A percentile compares a stretch with the other conserved stretches of the same genome.
phyloP scores from a whole-genome alignment of 352 stramenopile species.

The Phytophthora citrophthora region DNA sequence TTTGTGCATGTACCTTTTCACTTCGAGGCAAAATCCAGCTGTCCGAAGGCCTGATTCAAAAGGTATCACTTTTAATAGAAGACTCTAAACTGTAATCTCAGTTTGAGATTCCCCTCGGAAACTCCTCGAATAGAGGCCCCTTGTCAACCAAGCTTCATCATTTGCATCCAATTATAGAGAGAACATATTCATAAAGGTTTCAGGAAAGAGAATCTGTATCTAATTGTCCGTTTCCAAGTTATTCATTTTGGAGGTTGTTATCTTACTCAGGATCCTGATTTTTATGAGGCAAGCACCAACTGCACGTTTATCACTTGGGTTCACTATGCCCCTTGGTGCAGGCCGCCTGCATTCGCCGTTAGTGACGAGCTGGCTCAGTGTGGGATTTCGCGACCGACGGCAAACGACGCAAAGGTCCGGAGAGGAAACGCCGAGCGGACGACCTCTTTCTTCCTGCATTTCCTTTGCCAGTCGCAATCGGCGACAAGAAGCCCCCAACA shows the following conservation, averaged over 20 bases:
- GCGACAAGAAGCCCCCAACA: conserved; percentile 36
- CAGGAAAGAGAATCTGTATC: background rate
- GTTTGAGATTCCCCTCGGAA: too few species aligned
- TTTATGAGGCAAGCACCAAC: background rate
- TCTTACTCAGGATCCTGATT: conserved; percentile 12
- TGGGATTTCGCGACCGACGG: conserved; percentile 35
- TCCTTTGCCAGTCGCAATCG: conserved; percentile 28
- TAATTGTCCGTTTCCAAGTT: background rate
- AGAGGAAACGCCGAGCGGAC: conserved; percentile 34
- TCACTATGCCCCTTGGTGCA: conserved; percentile 15
- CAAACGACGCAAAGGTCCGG: conserved; percentile 30
- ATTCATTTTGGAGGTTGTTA: background rate
- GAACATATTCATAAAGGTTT: background rate
- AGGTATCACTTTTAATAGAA: too few species aligned
- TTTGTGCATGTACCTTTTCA: conserved; percentile 1
- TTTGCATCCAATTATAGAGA: background rate
- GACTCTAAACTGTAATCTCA: background rate
- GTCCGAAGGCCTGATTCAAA: conserved; percentile 18
- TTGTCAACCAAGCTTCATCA: too few species aligned
- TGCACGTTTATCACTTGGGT: conserved; percentile 3
- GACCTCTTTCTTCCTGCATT: conserved; percentile 11
- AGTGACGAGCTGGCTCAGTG: conserved; percentile 21
- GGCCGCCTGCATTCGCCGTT: background rate
- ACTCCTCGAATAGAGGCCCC: too few species aligned
- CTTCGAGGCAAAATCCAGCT: conserved; percentile 10